Conservation (phyloP, 2,329 filamentous ascomycete genomes). For the Aureobasidium sp. region DNA sequence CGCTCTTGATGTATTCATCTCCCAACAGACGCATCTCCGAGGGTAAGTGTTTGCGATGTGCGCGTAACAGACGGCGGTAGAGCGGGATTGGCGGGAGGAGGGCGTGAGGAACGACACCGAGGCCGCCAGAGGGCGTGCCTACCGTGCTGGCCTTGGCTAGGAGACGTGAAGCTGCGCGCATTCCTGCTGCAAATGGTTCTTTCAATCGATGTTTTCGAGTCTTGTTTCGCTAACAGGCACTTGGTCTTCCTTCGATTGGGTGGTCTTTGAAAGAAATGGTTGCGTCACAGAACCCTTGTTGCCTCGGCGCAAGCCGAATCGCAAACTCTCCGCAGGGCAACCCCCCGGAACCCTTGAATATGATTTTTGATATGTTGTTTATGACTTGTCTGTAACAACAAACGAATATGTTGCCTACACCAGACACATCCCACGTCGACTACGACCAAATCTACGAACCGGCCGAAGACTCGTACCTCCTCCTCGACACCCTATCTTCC, state of each 20-base stretch:
- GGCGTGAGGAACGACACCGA: constrained; percentile 50
- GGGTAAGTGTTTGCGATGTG: constrained; percentile 73
- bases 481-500: constrained; percentile 84
- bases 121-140: constrained; percentile 27
- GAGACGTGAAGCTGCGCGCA: constrained; percentile 25
- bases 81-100: constrained; percentile 82
- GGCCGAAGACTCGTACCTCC: constrained; percentile 88
- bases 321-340: constrained; percentile 2
- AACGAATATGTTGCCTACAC: constrained; percentile 77
- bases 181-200: too few species aligned
- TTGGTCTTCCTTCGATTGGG: too few species aligned
- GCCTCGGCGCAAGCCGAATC: constrained; percentile 3
- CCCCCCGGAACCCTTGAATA: neutral
- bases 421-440: constrained; percentile 83
- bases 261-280: too few species aligned
- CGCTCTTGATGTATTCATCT: constrained; percentile 86
- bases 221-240: too few species aligned
- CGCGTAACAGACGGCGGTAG: constrained; percentile 79
- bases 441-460: constrained; percentile 90
- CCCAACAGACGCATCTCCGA: constrained; percentile 71
- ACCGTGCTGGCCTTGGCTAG: constrained; percentile 29
- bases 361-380: neutral
- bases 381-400: neutral
- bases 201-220: too few species aligned
- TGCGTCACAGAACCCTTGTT: constrained; percentile 5